A percentile compares a stretch with the other conserved stretches of the same genome.
These are phyloP conservation scores for Mortierella sp. DNA, from an alignment of 371 early-diverging fungal genomes.

Conservation along the genomic window DNA sequence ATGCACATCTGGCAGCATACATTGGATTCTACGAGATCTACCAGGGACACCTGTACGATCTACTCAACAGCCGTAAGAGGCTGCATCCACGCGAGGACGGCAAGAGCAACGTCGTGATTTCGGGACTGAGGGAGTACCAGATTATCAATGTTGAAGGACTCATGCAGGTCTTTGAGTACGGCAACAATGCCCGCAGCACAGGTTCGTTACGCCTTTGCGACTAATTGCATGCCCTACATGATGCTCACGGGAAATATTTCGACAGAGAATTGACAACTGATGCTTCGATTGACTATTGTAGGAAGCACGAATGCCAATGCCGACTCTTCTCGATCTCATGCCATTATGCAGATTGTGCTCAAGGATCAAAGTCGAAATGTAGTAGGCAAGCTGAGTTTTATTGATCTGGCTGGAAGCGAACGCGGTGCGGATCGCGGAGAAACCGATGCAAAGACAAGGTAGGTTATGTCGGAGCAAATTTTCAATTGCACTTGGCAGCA, in stretches of 20 bases:
- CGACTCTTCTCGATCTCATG: constrained; percentile 98
- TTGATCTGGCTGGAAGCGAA: constrained; percentile 99
- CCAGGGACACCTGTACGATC: constrained; percentile 94
- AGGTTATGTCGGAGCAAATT: background rate
- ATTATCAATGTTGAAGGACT: constrained; percentile 83
- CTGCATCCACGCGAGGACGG: constrained; percentile 95
- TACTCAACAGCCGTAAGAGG: constrained; percentile 88
- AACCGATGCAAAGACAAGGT: constrained; percentile 83
- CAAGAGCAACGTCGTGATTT: constrained; percentile 91
- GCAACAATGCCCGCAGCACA: constrained; percentile 90
- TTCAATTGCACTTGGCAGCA: background rate
- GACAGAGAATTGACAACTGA: background rate
- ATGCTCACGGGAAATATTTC: no score
- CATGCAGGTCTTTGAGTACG: constrained; percentile 93
- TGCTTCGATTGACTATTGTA: background rate
- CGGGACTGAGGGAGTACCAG: constrained; percentile 87
- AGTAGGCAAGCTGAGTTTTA: constrained; percentile 94
- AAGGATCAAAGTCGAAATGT: constrained; percentile 68
- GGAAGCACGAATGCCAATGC: constrained; percentile 94
- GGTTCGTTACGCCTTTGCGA: constrained; percentile 67
- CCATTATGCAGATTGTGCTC: constrained; percentile 95
- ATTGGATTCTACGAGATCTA: constrained; percentile 98
- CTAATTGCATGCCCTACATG: no score
- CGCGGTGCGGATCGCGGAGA: constrained; percentile 98
- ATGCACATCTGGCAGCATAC: constrained; percentile 80